Conservation (phyloP, 305 asterid genomes). For the Fraxinus latifolia region DNA sequence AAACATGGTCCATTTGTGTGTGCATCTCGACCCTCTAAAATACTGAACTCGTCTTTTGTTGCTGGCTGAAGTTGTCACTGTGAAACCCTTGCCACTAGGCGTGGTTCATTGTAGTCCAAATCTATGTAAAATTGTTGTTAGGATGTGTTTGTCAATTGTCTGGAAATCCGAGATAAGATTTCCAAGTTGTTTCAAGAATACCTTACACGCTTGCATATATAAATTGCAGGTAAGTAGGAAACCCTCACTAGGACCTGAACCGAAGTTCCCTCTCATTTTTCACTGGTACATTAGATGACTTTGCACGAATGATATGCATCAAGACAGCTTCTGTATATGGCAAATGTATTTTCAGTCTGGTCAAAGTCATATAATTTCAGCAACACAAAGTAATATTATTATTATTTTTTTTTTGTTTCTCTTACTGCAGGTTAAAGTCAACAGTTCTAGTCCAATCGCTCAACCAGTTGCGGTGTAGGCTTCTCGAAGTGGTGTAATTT, state of each 20-base stretch:
- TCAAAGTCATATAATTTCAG: neutral
- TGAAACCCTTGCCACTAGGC: neutral
- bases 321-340: conserved; percentile 6
- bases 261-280: conserved; percentile 53
- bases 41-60: neutral
- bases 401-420: conserved; percentile 1
- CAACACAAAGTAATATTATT: conserved; percentile 14
- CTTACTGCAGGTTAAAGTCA: conserved; percentile 61
- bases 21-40: neutral
- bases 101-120: conserved; percentile 13
- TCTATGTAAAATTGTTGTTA: conserved; percentile 13
- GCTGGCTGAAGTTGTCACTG: neutral
- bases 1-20: conserved; percentile 9
- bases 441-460: conserved; percentile 51
- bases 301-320: conserved; percentile 23
- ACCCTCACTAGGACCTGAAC: conserved; percentile 59
- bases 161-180: conserved; percentile 24
- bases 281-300: conserved; percentile 58
- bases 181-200: conserved; percentile 32
- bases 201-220: conserved; percentile 54
- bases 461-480: conserved; percentile 62
- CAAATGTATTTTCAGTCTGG: conserved; percentile 13
- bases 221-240: conserved; percentile 68
- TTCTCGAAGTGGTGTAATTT: conserved; percentile 24
- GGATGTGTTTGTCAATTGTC: conserved; percentile 18